Conservation (phyloP, 164 flowering plant species). For the Amborella trichopoda region DNA sequence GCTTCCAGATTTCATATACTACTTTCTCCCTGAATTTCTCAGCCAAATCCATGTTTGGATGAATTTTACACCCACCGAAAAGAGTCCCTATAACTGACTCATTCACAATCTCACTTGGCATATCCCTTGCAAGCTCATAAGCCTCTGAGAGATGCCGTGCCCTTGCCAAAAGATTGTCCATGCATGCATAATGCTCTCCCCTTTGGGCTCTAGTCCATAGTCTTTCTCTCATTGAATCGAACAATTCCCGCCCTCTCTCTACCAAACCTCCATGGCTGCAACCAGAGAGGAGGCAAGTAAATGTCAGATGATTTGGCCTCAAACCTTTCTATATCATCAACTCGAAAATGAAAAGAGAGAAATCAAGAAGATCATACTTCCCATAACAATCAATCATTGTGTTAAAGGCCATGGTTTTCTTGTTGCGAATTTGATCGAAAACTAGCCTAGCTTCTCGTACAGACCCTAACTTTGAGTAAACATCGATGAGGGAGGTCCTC, state of each 20-base stretch:
- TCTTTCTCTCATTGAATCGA: constrained; percentile 29
- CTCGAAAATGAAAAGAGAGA: constrained; percentile 39
- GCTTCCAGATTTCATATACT: constrained; percentile 26
- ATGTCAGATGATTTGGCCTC: constrained; percentile 40
- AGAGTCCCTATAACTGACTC: constrained; percentile 59
- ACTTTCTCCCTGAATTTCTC: constrained; percentile 26
- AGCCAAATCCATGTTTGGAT: constrained; percentile 52
- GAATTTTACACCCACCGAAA: constrained; percentile 52
- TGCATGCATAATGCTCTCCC: constrained; percentile 54
- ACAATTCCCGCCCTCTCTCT: constrained; percentile 39
- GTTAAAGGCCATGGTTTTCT: constrained; percentile 46
- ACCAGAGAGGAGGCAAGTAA: constrained; percentile 46
- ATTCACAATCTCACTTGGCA: constrained; percentile 19
- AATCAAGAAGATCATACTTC: constrained; percentile 41
- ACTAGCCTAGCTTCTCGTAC: constrained; percentile 31
- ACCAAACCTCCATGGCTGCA: constrained; percentile 63
- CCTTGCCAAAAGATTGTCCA: constrained; percentile 53
- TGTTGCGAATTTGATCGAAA: constrained; percentile 22
- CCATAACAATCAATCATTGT: constrained; percentile 69
- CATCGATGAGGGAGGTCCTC: constrained; percentile 45
- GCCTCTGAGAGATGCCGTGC: constrained; percentile 52
- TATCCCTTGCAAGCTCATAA: constrained; percentile 34
- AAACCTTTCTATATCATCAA: constrained; percentile 35
- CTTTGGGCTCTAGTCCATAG: constrained; percentile 16
- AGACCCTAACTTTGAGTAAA: constrained; percentile 45